Percentiles rank a stretch among this genome's conserved stretches.
phyloP scores from a whole-genome alignment of 805 yeast species.

The Debaryomyces maramus region DNA sequence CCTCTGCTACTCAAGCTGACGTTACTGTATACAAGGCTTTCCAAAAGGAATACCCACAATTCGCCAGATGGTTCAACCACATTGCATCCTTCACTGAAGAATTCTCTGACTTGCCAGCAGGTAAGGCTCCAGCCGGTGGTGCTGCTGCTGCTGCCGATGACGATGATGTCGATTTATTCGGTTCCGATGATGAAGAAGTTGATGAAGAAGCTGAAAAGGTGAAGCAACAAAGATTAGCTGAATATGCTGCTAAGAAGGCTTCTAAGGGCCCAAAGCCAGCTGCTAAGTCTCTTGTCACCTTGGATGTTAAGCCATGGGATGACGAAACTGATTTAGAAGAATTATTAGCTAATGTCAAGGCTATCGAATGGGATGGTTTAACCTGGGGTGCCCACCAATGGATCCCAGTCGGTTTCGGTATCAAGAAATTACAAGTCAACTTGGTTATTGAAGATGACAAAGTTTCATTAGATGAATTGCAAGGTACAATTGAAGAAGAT shows the following conservation, averaged over 20 bases:
- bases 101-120: slow-evolving; percentile 81
- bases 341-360: slow-evolving; percentile 82
- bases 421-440: slow-evolving; percentile 98
- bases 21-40: slow-evolving; percentile 92
- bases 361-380: slow-evolving; percentile 87
- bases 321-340: slow-evolving; percentile 96
- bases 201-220: slow-evolving; percentile 97
- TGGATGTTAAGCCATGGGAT: slow-evolving; percentile 99
- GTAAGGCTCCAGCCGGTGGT: slow-evolving; percentile 60
- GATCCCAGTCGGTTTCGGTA: slow-evolving; percentile 98
- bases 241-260: slow-evolving; percentile 96
- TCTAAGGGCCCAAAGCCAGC: slow-evolving; percentile 97
- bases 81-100: slow-evolving; percentile 89
- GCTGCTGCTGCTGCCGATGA: slow-evolving; percentile 82
- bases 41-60: slow-evolving; percentile 88
- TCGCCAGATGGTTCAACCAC: slow-evolving; percentile 98
- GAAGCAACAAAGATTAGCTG: slow-evolving; percentile 97
- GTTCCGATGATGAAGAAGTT: slow-evolving; percentile 89
- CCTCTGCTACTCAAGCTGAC: slow-evolving; percentile 93
- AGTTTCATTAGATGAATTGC: slow-evolving; percentile 91
- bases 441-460: slow-evolving; percentile 95
- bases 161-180: slow-evolving; percentile 89
- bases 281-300: slow-evolving; percentile 95
- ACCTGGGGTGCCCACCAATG: slow-evolving; percentile 97
- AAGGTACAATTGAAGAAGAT: slow-evolving; percentile 75